Base-by-base conservation (phyloP, 176 grass and related monocot species). In the Tillandsia leiboldiana region DNA sequence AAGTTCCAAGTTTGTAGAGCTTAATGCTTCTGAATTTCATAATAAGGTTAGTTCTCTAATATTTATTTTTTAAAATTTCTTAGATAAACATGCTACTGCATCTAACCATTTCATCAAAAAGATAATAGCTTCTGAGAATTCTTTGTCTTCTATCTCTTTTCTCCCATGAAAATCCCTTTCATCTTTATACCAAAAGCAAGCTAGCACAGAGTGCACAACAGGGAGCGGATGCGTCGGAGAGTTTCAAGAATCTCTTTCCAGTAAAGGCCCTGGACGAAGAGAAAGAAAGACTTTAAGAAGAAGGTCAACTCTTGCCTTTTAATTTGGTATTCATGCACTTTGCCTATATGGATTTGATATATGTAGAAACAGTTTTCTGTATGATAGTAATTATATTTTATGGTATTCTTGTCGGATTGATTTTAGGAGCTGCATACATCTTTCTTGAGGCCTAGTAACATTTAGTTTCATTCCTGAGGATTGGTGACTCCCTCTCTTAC, bases 1-100 rank as follows among this genome's bases (percentile, higher is more conserved):
- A 82, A 88, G 12, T 59, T 84, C 74, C 65, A 78, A 89, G 47
- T 96, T 96, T 48, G 67, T 53, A 50, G 86, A 91, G 77, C 54
- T 62, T 66, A 71, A 61, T 65, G 48, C 18, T 73, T 74, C 71
- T 26, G 57, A 51, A 75, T 73, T 51, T 3, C 66, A 68, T 76
- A 14, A 78, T 70, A 51, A 29, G 65, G 88, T 87, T 74, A 26
- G 75, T 71, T 81, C 52, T 26, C 27, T 73, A 59, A 3, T n/a
- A 76, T 14, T 50, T 10, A 48, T 20, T 17, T 70, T 71, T 9
- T 51, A 20, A 20, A 29, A 33, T 33, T 5, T 53, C 9, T 54
- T 6, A 73, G 48, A 22, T 29, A 54, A 49, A 10, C 10, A 73
- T 63, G 70, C 29, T 11, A 67, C 68, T 71, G 47, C 20, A 15